These are phyloP conservation scores for Penicillium canariense DNA, from an alignment of 495 filamentous ascomycete genomes.

Conservation along the genomic window DNA sequence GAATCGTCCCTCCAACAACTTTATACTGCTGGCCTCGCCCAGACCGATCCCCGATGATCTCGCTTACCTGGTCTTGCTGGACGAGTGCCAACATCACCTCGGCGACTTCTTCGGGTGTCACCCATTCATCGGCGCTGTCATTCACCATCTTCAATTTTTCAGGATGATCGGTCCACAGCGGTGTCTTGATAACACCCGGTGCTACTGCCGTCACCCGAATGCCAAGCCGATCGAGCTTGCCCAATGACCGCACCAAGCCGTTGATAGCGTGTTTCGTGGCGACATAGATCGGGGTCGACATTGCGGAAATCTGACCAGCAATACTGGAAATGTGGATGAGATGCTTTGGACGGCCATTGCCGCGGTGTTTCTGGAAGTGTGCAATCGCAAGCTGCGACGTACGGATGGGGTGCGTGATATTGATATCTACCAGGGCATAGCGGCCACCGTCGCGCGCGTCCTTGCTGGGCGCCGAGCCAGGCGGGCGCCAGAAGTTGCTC, in stretches of 20 bases:
- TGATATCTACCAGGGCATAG: constrained; percentile 63
- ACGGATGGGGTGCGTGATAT: constrained; percentile 68
- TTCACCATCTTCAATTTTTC: constrained; percentile 61
- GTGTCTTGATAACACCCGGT: constrained; percentile 65
- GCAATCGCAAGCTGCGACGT: constrained; percentile 63
- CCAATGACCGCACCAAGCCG: constrained; percentile 57
- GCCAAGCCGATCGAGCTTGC: constrained; percentile 48
- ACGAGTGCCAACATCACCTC: constrained; percentile 61
- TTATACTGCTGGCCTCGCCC: constrained; percentile 32
- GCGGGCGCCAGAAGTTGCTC: constrained; percentile 67
- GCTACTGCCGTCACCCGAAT: constrained; percentile 66
- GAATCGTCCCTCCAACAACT: constrained; percentile 49
- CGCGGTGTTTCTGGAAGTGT: constrained; percentile 45
- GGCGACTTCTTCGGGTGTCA: constrained; percentile 62
- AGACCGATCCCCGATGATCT: constrained; percentile 40
- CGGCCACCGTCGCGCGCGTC: constrained; percentile 45
- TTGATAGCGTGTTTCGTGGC: constrained; percentile 63
- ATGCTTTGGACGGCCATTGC: constrained; percentile 42
- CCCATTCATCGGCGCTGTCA: constrained; percentile 54
- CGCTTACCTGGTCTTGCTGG: constrained; percentile 46
- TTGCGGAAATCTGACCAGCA: constrained; percentile 54
- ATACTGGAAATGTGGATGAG: constrained; percentile 62
- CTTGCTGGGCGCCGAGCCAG: constrained; percentile 47
- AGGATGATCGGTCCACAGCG: constrained; percentile 66
- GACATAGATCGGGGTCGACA: constrained; percentile 56